Conservation (phyloP, 2,329 filamentous ascomycete genomes). For the Camptophora hylomeconis region DNA sequence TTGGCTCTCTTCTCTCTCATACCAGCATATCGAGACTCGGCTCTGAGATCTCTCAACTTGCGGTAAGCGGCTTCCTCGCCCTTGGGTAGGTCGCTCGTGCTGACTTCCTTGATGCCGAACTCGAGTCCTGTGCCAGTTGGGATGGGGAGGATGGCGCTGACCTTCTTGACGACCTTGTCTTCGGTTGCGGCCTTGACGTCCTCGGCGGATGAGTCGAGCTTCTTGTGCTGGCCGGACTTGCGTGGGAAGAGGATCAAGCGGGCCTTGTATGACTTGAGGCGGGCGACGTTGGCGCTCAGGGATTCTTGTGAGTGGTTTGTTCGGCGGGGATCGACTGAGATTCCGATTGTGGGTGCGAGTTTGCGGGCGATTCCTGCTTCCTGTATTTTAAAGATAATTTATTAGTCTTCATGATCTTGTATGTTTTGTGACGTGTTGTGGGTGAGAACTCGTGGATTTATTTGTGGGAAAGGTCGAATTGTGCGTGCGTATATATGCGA, state of each 20-base stretch:
- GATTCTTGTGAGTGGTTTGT: constrained; percentile 95
- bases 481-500: too few species aligned
- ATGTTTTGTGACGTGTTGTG: not conserved
- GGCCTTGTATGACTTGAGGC: constrained; percentile 94
- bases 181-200: constrained; percentile 60
- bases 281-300: constrained; percentile 86
- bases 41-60: constrained; percentile 71
- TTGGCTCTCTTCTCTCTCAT: constrained; percentile 84
- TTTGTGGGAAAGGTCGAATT: too few species aligned
- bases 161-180: constrained; percentile 39
- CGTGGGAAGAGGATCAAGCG: constrained; percentile 96
- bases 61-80: constrained; percentile 76
- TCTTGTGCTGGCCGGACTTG: constrained; percentile 87
- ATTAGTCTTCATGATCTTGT: constrained; percentile 5
- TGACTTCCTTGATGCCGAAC: constrained; percentile 56
- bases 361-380: constrained; percentile 92
- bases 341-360: constrained; percentile 90
- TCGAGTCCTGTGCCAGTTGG: constrained; percentile 43
- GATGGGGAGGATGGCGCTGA: constrained; percentile 58
- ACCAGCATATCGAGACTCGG: constrained; percentile 69
- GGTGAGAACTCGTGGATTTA: constrained; percentile 1
- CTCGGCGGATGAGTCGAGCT: constrained; percentile 75
- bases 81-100: constrained; percentile 68
- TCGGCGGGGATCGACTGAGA: constrained; percentile 90
- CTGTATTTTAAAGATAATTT: constrained; percentile 32